Base-by-base conservation (phyloP, 768 basidiomycete genomes). In the Leccinum longicurvipes region DNA sequence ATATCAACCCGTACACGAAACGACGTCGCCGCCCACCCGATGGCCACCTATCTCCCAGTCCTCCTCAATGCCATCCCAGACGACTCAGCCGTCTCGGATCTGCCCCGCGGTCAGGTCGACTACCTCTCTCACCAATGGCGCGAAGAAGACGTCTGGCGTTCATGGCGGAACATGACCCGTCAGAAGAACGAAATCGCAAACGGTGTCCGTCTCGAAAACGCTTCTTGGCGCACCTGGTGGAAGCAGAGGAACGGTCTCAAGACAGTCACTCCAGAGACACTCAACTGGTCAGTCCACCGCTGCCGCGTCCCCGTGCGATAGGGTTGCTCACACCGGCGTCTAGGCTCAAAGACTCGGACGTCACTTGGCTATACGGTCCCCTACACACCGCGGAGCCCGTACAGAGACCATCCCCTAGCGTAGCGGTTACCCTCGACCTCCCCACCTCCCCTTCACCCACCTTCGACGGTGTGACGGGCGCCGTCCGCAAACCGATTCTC, bases 141-240 rank as follows among this genome's bases (percentile, higher is more conserved):
- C 62, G 96, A 99, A 72, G 96, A 98, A 73, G 96, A 99, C 72
- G 92, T 98, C 11, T 97, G 93, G 93, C 86, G 90, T 53, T 91
- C 88, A n/a, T 99, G 96, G 96, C 81, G 95, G 61, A 92, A 86
- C 69, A 98, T 98, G 93, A 98, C 96, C 47, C 82, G 91, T 54
- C 93, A 94, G 79, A 99, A 98, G 83, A 90, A 96, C 70, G 96
- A 93, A 74, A 97, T 99, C 67, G 85, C 92, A 6, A 98, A 99
- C 70, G 96, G 96, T 47, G 79, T 89, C 47, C 79, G 96, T 48
- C 83, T 99, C 54, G 97, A 99, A 79, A 99, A 99, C 67, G 97
- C 97, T 9, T 92, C 89, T 58, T 99, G 96, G 96, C 78, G 96
- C 41, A 98, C 95, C 1, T 99, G 96, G 96, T 98, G 95, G 87